These are phyloP conservation scores for Solanum hybrid DNA, from an alignment of 305 asterid genomes.

Conservation along the genomic window DNA sequence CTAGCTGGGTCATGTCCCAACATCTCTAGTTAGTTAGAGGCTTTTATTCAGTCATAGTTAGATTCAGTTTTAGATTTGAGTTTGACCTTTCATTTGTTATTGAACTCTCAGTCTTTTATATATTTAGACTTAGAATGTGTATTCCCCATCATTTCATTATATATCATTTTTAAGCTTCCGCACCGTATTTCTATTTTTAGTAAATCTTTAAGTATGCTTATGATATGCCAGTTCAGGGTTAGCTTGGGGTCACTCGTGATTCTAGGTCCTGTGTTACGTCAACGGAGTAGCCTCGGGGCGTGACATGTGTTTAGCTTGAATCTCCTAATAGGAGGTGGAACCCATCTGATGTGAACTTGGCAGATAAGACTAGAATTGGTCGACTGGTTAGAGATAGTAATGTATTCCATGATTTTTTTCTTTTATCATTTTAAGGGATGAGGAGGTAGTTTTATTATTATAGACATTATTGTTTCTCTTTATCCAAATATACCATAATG, in stretches of 20 bases:
- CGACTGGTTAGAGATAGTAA: background rate
- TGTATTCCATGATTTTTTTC: background rate
- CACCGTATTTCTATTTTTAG: background rate
- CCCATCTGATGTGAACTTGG: background rate
- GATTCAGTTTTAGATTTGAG: background rate
- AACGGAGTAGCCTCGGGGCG: background rate
- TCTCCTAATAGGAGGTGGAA: background rate
- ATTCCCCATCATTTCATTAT: background rate
- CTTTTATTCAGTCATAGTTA: background rate
- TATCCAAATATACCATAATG: background rate
- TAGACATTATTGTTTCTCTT: too few relatives aligned
- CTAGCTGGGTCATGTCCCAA: background rate
- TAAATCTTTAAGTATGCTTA: background rate
- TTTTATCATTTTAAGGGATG: background rate
- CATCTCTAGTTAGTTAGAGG: background rate
- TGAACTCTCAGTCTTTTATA: background rate
- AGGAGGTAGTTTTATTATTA: background rate
- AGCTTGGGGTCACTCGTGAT: background rate
- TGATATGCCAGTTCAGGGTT: background rate
- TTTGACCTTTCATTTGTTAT: background rate
- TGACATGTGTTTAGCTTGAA: background rate
- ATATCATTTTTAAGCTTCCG: background rate
- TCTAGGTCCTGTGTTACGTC: background rate
- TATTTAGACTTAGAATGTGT: background rate
- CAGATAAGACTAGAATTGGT: too few relatives aligned